phyloP scores from a whole-genome alignment of 371 early-diverging fungal species.

The Synchytrium microbalum region DNA sequence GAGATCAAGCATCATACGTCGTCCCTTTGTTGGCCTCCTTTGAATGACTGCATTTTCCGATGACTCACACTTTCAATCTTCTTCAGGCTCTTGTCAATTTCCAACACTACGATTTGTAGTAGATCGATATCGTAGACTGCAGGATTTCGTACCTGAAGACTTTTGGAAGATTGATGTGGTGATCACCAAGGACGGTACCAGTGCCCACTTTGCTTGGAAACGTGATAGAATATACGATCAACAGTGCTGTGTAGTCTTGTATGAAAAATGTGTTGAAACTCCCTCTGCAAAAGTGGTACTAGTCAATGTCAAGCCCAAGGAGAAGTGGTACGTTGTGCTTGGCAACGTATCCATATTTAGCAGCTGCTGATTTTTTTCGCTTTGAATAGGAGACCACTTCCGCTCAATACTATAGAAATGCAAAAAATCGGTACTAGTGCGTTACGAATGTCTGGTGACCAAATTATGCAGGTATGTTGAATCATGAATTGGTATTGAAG shows the following conservation, averaged over 20 bases:
- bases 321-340: slow-evolving; percentile 59
- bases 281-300: slow-evolving; percentile 53
- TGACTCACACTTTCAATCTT: not conserved
- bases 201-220: slow-evolving; percentile 67
- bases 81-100: slow-evolving; percentile 94
- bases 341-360: not conserved
- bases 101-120: slow-evolving; percentile 99
- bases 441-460: slow-evolving; percentile 70
- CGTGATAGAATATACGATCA: slow-evolving; percentile 72
- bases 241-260: slow-evolving; percentile 56
- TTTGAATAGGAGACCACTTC: slow-evolving; percentile 62
- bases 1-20: not conserved
- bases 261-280: slow-evolving; percentile 58
- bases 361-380: not conserved
- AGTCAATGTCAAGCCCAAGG: slow-evolving; percentile 54
- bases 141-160: slow-evolving; percentile 80
- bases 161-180: slow-evolving; percentile 85
- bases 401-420: slow-evolving; percentile 93
- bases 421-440: slow-evolving; percentile 74
- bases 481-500: not conserved
- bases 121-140: slow-evolving; percentile 69
- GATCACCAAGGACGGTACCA: slow-evolving; percentile 35
- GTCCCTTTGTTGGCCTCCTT: not conserved
- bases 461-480: slow-evolving; percentile 69
- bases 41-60: not conserved